Base-by-base conservation (phyloP, 495 filamentous ascomycete genomes). In the Neurospora tetraspora region DNA sequence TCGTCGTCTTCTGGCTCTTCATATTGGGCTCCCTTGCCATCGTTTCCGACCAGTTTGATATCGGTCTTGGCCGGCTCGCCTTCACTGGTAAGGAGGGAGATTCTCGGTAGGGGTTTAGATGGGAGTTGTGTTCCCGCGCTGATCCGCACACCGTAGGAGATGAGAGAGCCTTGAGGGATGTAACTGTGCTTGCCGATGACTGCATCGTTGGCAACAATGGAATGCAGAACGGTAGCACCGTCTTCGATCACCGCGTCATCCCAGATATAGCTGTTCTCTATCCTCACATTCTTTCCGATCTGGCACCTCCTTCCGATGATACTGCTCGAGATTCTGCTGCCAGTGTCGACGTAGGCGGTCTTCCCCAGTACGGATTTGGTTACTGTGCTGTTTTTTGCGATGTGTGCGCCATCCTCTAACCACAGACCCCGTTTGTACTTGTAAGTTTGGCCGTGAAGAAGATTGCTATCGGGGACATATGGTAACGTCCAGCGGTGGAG, bases 211-310 rank as follows among this genome's bases (percentile, higher is more conserved):
- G 93, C 96, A 71, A 98, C 82, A 39, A 99, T 90, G 9, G 94
- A 91, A 71, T 88, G 88, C 14, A 86, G 82, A 18, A 98, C 82
- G n/a, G 85, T 86, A 11, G 89, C 84, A 7, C 88, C 89, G 78
- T 98, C 93, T 1, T 87, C 90, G 75, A 99, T 89, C 4, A 87
- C 85, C 4, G 89, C 89, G 75, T 91, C 86, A 74, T 98, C 93
- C 96, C 96, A 99, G 74, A 99, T 90, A 77, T 96, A 95, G 12
- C 94, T 91, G 76, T 91, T 86, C 27, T 92, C 86, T 73, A 99
- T 89, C 47, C 80, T 86, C 36, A 94, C 94, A 74, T 95, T 91
- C 72, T 87, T 91, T 34, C 96, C 96, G 73, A 99, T 93, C 75
- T 88, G 87, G 82, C 94, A 97, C 72, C 90, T 87, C 73, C 92